Evolutionary conservation across 2,329 filamentous ascomycete species (phyloP).

Genomic region (Diaporthe sp.): DNA sequence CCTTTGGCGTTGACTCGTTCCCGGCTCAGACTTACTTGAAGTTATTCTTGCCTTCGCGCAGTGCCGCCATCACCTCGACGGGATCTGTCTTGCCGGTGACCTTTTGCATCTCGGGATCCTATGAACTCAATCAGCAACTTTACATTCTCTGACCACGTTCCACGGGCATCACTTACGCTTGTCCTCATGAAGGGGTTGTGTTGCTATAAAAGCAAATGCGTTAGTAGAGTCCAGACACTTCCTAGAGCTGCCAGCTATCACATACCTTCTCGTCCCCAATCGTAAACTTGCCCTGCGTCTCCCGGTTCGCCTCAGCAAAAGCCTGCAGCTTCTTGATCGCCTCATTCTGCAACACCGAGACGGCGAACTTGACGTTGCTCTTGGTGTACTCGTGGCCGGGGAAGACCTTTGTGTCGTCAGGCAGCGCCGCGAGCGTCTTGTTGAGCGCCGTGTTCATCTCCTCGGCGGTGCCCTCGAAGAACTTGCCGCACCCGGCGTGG

Average conservation of each 20-base stretch:
- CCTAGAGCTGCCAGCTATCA: constrained; percentile 31
- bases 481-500: constrained; percentile 92
- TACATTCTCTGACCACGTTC: not conserved
- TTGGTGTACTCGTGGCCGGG: constrained; percentile 99
- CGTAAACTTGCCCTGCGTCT: constrained; percentile 96
- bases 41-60: constrained; percentile 92
- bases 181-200: constrained; percentile 98
- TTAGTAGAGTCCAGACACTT: constrained; percentile 16
- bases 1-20: not conserved
- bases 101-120: constrained; percentile 88
- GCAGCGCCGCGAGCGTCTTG: constrained; percentile 81
- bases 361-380: constrained; percentile 89
- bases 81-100: constrained; percentile 85
- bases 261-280: constrained; percentile 95
- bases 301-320: constrained; percentile 82
- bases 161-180: constrained; percentile 64
- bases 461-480: constrained; percentile 90
- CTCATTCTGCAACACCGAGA: constrained; percentile 80
- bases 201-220: constrained; percentile 61
- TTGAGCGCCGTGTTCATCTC: constrained; percentile 97
- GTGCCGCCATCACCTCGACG: constrained; percentile 84
- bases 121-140: constrained; percentile 35
- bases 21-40: constrained; percentile 64
- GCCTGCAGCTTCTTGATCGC: constrained; percentile 81
- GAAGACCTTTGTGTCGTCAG: constrained; percentile 92